phyloP scores from a whole-genome alignment of 495 filamentous ascomycete genomes.

The Jackrogersella minutella region DNA sequence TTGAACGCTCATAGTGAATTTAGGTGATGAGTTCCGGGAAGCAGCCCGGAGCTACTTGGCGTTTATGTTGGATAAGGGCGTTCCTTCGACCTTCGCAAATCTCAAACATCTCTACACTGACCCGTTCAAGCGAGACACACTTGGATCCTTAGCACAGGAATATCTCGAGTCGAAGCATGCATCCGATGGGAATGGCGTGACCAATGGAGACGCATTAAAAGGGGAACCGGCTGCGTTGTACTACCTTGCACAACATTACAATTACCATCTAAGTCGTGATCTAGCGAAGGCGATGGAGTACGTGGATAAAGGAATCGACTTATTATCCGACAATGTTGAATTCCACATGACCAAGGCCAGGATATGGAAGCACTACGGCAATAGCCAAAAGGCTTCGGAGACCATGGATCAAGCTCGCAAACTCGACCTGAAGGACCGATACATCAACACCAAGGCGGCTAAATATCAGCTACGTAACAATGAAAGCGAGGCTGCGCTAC shows the following conservation, averaged over 20 bases:
- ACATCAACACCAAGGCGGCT: conserved; percentile 97
- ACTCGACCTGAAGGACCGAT: conserved; percentile 87
- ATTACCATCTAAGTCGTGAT: conserved; percentile 87
- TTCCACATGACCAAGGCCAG: conserved; percentile 95
- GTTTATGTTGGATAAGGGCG: conserved; percentile 91
- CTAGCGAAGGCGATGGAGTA: conserved; percentile 80
- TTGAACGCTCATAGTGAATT: conserved; percentile 20
- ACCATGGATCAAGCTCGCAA: conserved; percentile 87
- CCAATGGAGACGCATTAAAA: conserved; percentile 65
- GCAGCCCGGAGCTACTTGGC: conserved; percentile 83
- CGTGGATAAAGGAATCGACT: conserved; percentile 82
- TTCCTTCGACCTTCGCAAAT: conserved; percentile 95
- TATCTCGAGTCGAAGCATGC: conserved; percentile 68
- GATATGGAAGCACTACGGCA: conserved; percentile 91
- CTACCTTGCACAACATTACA: conserved; percentile 96
- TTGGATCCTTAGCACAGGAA: conserved; percentile 79
- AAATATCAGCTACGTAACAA: conserved; percentile 97
- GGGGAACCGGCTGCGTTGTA: conserved; percentile 83
- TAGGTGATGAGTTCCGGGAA: conserved; percentile 79
- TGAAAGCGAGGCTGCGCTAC: conserved; percentile 81
- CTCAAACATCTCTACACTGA: conserved; percentile 90
- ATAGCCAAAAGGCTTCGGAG: conserved; percentile 79
- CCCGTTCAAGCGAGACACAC: conserved; percentile 73
- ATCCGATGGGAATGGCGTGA: conserved; percentile 49
- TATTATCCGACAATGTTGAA: conserved; percentile 81